A percentile compares a stretch with the other conserved stretches of the same genome.
Conservation (phyloP, 2,329 filamentous ascomycete genomes). For the Diaporthe ilicicola region DNA sequence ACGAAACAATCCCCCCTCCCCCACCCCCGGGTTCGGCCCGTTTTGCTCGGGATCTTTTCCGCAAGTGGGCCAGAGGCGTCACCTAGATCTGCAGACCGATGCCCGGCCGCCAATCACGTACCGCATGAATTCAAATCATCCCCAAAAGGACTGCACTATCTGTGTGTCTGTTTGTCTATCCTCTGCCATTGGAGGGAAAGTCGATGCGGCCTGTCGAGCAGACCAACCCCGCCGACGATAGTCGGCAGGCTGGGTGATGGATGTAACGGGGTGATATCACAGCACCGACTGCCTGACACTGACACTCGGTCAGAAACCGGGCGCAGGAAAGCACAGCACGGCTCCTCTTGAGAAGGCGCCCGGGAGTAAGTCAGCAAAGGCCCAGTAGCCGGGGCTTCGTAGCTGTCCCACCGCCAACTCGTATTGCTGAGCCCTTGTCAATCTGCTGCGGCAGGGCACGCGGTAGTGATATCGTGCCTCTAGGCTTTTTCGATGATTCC, state of each 20-base stretch:
- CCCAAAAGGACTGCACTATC: too few species aligned
- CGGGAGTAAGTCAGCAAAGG: neutral
- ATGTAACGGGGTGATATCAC: neutral
- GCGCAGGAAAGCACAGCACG: neutral
- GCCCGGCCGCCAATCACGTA: neutral
- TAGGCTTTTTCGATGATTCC: neutral
- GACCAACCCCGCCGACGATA: neutral
- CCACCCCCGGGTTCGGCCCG: neutral
- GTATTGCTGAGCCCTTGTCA: neutral
- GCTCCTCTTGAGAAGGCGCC: neutral
- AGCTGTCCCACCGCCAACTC: neutral
- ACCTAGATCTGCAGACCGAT: neutral
- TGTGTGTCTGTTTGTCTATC: too few species aligned
- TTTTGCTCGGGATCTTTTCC: slow-evolving; percentile 4
- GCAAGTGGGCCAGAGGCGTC: neutral
- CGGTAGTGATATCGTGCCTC: neutral
- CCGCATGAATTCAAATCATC: neutral
- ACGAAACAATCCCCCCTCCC: neutral
- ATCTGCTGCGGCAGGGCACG: neutral
- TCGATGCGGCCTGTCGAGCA: neutral
- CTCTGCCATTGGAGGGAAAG: neutral
- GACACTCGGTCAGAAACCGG: neutral
- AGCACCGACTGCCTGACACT: neutral
- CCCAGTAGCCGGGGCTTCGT: neutral
- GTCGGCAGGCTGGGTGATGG: neutral